phyloP scores from a whole-genome alignment of 495 filamentous ascomycete genomes.

The Poronia punctata region DNA sequence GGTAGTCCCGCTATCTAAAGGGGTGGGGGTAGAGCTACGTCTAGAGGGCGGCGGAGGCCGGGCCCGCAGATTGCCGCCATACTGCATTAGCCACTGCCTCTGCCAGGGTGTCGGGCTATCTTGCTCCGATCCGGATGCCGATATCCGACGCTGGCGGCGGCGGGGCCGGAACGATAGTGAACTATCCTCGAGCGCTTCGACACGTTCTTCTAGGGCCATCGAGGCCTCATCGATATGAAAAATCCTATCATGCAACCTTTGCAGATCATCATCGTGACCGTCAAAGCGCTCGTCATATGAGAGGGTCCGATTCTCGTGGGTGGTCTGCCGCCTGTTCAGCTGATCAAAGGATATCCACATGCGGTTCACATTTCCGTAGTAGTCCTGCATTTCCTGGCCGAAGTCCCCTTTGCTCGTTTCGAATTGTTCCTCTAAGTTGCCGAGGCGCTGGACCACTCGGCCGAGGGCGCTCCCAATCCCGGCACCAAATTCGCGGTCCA shows the following conservation, averaged over 20 bases:
- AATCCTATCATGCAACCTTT: slow-evolving; percentile 35
- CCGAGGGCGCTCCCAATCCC: slow-evolving; percentile 27
- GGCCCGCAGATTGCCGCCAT: slow-evolving; percentile 13
- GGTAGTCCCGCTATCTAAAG: slow-evolving; percentile 7
- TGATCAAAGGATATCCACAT: slow-evolving; percentile 43
- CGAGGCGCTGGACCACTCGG: slow-evolving; percentile 35
- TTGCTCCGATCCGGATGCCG: slow-evolving; percentile 23
- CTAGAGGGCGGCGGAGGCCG: slow-evolving; percentile 2
- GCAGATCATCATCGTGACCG: slow-evolving; percentile 32
- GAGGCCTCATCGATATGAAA: slow-evolving; percentile 45
- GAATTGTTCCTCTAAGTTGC: slow-evolving; percentile 43
- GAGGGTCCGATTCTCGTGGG: slow-evolving; percentile 40
- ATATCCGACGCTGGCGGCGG: slow-evolving; percentile 19
- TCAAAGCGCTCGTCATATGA: slow-evolving; percentile 37
- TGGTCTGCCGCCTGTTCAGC: slow-evolving; percentile 33
- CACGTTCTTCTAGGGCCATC: slow-evolving; percentile 43
- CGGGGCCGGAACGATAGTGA: slow-evolving; percentile 13
- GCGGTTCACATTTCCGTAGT: slow-evolving; percentile 44
- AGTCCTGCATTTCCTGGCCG: slow-evolving; percentile 40
- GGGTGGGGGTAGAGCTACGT: slow-evolving; percentile 5
- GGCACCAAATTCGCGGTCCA: slow-evolving; percentile 35
- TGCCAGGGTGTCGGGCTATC: neutral
- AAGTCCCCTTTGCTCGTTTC: slow-evolving; percentile 44
- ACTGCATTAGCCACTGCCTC: slow-evolving; percentile 10
- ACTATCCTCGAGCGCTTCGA: slow-evolving; percentile 39